Evolutionary conservation across 78 protist genomes (phyloP).

Genomic region (Diacronema lutheri): DNA sequence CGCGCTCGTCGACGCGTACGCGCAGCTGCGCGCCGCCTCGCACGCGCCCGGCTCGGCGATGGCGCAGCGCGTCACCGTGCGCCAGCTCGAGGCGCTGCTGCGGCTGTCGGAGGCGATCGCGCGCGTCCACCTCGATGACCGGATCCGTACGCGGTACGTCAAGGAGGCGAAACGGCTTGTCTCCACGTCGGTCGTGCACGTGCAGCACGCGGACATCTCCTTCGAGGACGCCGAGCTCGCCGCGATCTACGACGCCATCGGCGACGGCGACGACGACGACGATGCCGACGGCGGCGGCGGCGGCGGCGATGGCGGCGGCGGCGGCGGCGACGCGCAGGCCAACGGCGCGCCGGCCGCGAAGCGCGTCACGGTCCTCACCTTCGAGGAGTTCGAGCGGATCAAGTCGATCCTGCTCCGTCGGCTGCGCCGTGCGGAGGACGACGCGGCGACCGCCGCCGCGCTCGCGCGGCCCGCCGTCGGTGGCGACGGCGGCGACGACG

Average conservation of each 20-base stretch:
- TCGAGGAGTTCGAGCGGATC: not conserved
- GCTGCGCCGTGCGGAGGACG: no score
- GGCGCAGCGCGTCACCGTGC: slow-evolving; percentile 89
- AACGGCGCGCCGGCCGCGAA: not conserved
- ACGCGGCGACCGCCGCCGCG: no score
- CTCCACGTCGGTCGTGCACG: slow-evolving; percentile 64
- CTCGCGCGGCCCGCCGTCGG: not conserved
- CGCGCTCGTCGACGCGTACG: slow-evolving; percentile 51
- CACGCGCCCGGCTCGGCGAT: not conserved
- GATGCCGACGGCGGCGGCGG: not conserved
- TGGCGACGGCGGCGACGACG: not conserved
- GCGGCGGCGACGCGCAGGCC: not conserved
- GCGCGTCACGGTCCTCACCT: not conserved
- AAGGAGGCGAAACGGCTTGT: slow-evolving; percentile 62
- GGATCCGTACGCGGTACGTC: slow-evolving; percentile 36
- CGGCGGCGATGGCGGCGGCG: not conserved
- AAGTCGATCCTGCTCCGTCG: no score
- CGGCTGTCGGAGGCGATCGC: slow-evolving; percentile 56
- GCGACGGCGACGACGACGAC: not conserved
- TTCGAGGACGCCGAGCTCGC: not conserved
- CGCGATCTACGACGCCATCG: not conserved
- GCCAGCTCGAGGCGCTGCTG: slow-evolving; percentile 97
- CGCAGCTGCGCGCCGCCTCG: slow-evolving; percentile 41
- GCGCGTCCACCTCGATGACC: not conserved
- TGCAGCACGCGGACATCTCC: slow-evolving; percentile 12